A percentile compares a stretch with the other conserved stretches of the same genome.
Conservation (phyloP, 148 eudicot species). For the Euryodendron excelsum region DNA sequence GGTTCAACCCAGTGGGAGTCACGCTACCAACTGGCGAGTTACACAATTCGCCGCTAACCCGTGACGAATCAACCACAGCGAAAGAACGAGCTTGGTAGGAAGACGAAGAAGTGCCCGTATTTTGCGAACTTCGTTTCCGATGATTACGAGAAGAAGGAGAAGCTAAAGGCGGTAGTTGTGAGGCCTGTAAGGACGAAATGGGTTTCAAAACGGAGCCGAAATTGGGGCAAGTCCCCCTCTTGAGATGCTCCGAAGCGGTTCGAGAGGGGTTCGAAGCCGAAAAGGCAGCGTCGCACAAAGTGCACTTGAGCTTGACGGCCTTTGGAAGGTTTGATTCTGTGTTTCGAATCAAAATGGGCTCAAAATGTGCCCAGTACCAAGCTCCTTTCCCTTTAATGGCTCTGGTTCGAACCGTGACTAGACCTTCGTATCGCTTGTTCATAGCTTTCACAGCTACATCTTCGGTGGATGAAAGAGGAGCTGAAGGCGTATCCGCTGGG, state of each 20-base stretch:
- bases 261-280: slow-evolving; percentile 23
- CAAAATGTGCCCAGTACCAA: slow-evolving; percentile 26
- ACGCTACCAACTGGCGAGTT: background rate
- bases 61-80: no score
- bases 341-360: slow-evolving; percentile 16
- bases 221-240: slow-evolving; percentile 22
- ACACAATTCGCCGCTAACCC: no score
- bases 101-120: background rate
- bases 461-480: slow-evolving; percentile 3
- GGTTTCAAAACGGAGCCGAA: slow-evolving; percentile 11
- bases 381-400: slow-evolving; percentile 24
- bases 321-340: slow-evolving; percentile 16
- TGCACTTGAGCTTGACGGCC: slow-evolving; percentile 17
- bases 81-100: no score
- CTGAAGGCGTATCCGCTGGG: slow-evolving; percentile 20
- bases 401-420: slow-evolving; percentile 8
- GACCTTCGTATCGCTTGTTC: slow-evolving; percentile 23
- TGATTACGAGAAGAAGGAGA: slow-evolving; percentile 11
- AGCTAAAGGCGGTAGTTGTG: background rate
- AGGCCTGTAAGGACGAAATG: background rate
- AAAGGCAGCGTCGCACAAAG: slow-evolving; percentile 6
- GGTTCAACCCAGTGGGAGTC: background rate
- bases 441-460: slow-evolving; percentile 11
- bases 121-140: slow-evolving; percentile 9
- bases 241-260: slow-evolving; percentile 24